Base-by-base conservation (phyloP, 805 yeast genomes). In the Sugiyamaella smithiae region DNA sequence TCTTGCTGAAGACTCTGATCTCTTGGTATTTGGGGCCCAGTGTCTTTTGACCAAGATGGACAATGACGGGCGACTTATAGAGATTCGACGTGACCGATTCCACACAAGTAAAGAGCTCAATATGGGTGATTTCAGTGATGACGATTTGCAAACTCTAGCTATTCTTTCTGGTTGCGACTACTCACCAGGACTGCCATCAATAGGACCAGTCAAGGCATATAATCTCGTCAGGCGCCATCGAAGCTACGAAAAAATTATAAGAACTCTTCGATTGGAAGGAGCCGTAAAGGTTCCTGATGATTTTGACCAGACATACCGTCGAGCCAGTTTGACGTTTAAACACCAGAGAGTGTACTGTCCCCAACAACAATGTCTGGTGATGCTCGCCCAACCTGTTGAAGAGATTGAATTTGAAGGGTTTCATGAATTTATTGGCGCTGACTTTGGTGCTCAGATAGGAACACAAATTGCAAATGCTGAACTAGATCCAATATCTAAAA, bases 131-230 rank as follows among this genome's bases (percentile, higher is more conserved):
- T 73, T 83, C 56, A 64, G 74, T 17, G 76, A 69, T 23, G 77
- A 75, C 7, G 87, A 88, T 57, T 64, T 88, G 46, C 73, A 93
- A 41, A 72, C 81, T 36, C 78, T 88, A 67, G 98, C 96, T 1
- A 84, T 90, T 57, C 63, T 93, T 3, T 80, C 96, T n/a, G 99
- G 99, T 0, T 93, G 99, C 68, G 99, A 93, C 65, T 93, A 93
- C 61, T 87, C 97, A 0, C 80, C 80, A 47, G 99, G 99, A 0
- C 72, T 93, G 5, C 77, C 84, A 0, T 84, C 85, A 1, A 74
- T 91, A 12, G 99, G 99, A 0, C 72, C 89, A 7, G 78, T 81
- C 40, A 85, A 83, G 23, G 95, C 97, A 0, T 77, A 85, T 46
- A 70, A 68, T 35, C 63, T 84, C 38, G 81, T 88, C 1, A 71